Evolutionary conservation across 2,329 filamentous ascomycete species (phyloP), one percentile per base, ranked within the genome.

Genomic region (Lecanicillium sp.): DNA sequence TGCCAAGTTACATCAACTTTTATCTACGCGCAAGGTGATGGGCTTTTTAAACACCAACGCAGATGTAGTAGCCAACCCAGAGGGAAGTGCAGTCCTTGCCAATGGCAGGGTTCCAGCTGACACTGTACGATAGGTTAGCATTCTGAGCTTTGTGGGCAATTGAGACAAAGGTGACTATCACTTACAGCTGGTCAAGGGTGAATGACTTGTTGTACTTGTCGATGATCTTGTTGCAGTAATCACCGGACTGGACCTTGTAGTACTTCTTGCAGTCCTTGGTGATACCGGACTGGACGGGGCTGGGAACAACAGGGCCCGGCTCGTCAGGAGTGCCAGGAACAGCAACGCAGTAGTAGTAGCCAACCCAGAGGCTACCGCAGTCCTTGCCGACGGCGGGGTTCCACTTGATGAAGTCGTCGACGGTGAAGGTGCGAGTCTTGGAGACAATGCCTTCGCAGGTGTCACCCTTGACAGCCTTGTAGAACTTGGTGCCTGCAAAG

Each of bases 381-480:
- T 42, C 43, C 35, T 36, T 46, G 29, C 43, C 43, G 30, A 49
- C 41, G 5, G 50, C 40, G 0, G 50, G 50, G 46, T 52, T 52
- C 50, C 50, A 52, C 19, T 21, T 33, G 29, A 5, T 15, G 17
- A 48, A 48, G 21, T 48, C 44, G 36, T 21, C 21, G 26, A 48
- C 14, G 29, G 20, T 40, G 14, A 48, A 67, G 69, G 44, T 29
- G 19, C 55, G 59, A 57, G 56, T 58, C 52, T 27, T 48, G 20
- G 42, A 37, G 17, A 54, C 51, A 40, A 63, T 58, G 48, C 52
- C 52, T 17, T 52, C 49, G 51, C 60, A 63, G 8, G 60, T 61
- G 51, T 58, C 60, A 14, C 58, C 58, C 8, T 26, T 23, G 12
- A 41, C 23, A 9, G 49, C 43, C 44, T 45, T 52, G 48, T 54